Evolutionary conservation across 1,284 basidiomycete genomes (phyloP).

Genomic region (Trametes versicolor): DNA sequence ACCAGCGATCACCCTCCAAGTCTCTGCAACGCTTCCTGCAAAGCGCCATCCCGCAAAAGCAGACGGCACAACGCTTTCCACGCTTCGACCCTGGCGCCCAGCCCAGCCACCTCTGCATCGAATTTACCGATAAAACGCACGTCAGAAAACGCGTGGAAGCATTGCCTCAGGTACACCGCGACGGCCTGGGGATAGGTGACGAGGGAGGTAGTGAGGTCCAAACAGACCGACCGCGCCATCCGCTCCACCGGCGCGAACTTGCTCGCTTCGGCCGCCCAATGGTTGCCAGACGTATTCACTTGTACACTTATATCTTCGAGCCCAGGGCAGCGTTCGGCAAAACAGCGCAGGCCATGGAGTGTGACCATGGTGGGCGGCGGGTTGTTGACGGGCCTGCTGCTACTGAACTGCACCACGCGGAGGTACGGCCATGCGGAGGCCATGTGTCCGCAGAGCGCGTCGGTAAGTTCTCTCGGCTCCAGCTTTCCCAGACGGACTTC

Average conservation of each 20-base stretch:
- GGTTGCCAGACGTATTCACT: neutral
- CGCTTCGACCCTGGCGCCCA: slow-evolving; percentile 1
- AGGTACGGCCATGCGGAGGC: neutral
- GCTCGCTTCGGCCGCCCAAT: neutral
- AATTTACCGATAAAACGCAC: neutral
- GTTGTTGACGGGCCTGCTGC: neutral
- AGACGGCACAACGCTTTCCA: slow-evolving; percentile 4
- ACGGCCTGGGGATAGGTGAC: slow-evolving; percentile 1
- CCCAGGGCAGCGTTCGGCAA: slow-evolving; percentile 4
- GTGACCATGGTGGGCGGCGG: slow-evolving; percentile 6
- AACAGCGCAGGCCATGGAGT: slow-evolving; percentile 8
- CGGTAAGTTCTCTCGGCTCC: neutral
- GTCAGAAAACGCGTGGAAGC: neutral
- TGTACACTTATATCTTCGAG: slow-evolving; percentile 1
- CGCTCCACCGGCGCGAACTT: neutral
- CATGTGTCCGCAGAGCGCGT: neutral
- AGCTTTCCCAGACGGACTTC: neutral
- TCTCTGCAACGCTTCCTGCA: too few species aligned
- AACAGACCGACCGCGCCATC: neutral
- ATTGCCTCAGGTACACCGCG: slow-evolving; percentile 7
- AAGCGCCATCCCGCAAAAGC: neutral
- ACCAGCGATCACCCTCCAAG: too few species aligned
- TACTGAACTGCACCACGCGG: neutral
- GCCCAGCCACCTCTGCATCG: neutral
- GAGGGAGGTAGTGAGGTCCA: slow-evolving; percentile 13